Conservation (phyloP, 1,139 yeast genomes). For the Candida anutae region DNA sequence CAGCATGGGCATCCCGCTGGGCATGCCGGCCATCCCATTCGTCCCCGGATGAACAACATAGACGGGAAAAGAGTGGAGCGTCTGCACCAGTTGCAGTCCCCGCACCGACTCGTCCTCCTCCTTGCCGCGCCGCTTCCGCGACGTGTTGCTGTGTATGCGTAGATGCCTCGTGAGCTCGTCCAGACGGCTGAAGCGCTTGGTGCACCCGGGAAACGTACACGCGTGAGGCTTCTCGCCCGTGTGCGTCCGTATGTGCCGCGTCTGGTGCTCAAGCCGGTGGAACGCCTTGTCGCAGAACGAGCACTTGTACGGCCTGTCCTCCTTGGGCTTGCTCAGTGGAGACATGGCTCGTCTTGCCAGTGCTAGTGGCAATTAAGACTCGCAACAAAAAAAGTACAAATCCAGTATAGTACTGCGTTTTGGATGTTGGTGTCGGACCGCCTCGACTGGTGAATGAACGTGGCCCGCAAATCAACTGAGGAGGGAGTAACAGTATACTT, state of each 20-base stretch:
- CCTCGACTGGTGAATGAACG: too few species aligned
- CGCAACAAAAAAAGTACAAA: too few species aligned
- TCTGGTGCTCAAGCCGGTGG: constrained; percentile 59
- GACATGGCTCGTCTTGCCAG: too few species aligned
- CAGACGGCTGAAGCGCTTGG: constrained; percentile 57
- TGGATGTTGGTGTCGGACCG: too few species aligned
- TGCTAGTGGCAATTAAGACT: too few species aligned
- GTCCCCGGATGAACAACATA: neutral
- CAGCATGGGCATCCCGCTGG: neutral
- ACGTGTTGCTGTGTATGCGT: constrained; percentile 53
- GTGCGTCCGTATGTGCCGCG: constrained; percentile 64
- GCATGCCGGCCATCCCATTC: neutral
- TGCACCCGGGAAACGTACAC: constrained; percentile 61
- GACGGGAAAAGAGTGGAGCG: neutral
- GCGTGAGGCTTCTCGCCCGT: constrained; percentile 73
- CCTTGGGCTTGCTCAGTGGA: neutral
- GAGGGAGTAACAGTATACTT: too few species aligned
- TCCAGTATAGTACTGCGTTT: too few species aligned
- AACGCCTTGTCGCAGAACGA: constrained; percentile 56
- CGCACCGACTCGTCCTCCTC: neutral
- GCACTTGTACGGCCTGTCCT: constrained; percentile 45
- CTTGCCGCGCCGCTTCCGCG: neutral
- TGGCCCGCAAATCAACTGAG: too few species aligned
- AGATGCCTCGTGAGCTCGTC: constrained; percentile 66
- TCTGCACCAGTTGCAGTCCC: neutral